Evolutionary conservation across 257 asterid species (phyloP).

Genomic region (Solanum appendiculatum): DNA sequence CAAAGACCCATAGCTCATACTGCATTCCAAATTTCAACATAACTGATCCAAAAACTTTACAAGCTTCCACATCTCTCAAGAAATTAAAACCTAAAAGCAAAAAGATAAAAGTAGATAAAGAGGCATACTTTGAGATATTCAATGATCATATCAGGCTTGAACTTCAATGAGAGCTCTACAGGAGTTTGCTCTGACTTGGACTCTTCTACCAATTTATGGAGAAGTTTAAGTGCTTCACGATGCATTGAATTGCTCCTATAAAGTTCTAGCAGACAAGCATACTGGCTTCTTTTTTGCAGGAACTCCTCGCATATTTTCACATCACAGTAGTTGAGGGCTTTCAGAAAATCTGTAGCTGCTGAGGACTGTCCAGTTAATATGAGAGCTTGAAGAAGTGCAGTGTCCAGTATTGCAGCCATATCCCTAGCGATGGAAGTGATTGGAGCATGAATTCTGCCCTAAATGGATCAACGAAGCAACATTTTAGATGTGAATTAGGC

Average conservation of each 20-base stretch:
- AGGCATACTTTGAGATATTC: slow-evolving; percentile 80
- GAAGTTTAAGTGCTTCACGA: slow-evolving; percentile 84
- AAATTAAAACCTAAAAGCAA: neutral
- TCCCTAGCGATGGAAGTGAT: slow-evolving; percentile 91
- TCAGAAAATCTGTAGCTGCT: slow-evolving; percentile 72
- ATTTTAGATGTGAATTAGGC: slow-evolving; percentile 6
- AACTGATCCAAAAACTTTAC: neutral
- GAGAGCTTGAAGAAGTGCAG: slow-evolving; percentile 87
- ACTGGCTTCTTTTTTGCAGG: slow-evolving; percentile 66
- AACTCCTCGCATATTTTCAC: slow-evolving; percentile 81
- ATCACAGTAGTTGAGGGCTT: slow-evolving; percentile 77
- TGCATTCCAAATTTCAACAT: neutral
- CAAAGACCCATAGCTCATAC: neutral
- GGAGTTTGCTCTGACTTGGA: slow-evolving; percentile 74
- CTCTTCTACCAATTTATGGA: slow-evolving; percentile 79
- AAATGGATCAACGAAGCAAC: slow-evolving; percentile 3
- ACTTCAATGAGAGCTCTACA: slow-evolving; percentile 64
- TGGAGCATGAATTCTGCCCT: slow-evolving; percentile 60
- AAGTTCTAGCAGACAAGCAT: slow-evolving; percentile 72
- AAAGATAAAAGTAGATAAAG: slow-evolving; percentile 1
- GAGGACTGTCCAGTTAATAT: slow-evolving; percentile 81
- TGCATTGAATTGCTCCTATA: slow-evolving; percentile 79
- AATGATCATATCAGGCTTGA: slow-evolving; percentile 91
- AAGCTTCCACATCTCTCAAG: neutral
- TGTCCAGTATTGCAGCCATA: slow-evolving; percentile 90